Conservation (phyloP, 2,329 filamentous ascomycete genomes). For the Pseudogymnoascus pannorum region DNA sequence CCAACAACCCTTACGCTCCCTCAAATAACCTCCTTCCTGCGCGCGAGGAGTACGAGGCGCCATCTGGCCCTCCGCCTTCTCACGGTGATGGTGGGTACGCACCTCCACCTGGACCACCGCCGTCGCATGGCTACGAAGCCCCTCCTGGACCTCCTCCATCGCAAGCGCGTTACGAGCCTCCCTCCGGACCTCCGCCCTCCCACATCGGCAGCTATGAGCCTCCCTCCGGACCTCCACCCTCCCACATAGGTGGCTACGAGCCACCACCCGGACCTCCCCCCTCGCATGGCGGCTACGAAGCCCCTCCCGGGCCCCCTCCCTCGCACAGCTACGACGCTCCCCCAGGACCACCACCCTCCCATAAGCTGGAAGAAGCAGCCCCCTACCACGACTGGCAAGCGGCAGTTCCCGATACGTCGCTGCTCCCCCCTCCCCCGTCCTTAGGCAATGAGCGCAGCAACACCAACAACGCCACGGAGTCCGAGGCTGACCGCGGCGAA, state of each 20-base stretch:
- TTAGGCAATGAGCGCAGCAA: constrained; percentile 59
- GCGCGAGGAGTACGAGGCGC: not conserved
- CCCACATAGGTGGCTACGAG: constrained; percentile 18
- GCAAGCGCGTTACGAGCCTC: constrained; percentile 25
- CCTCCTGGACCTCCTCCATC: not conserved
- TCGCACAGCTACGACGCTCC: constrained; percentile 30
- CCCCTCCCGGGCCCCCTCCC: constrained; percentile 17
- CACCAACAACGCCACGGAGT: constrained; percentile 60
- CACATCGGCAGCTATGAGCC: constrained; percentile 18
- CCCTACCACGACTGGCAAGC: constrained; percentile 61
- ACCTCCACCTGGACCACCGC: constrained; percentile 20
- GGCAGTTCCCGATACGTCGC: constrained; percentile 63
- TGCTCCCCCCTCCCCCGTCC: constrained; percentile 65
- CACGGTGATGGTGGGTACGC: constrained; percentile 18
- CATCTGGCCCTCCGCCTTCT: not conserved
- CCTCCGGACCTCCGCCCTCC: constrained; percentile 28
- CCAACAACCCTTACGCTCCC: not conserved
- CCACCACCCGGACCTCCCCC: constrained; percentile 20
- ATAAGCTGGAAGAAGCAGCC: not conserved
- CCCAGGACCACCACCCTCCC: constrained; percentile 29
- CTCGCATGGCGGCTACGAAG: not conserved
- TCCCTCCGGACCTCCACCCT: constrained; percentile 13
- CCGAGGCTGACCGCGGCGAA: constrained; percentile 57
- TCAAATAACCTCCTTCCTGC: not conserved
- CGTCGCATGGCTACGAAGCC: not conserved